Conservation (phyloP, 257 asterid genomes). For the Solanum clarkiae region DNA sequence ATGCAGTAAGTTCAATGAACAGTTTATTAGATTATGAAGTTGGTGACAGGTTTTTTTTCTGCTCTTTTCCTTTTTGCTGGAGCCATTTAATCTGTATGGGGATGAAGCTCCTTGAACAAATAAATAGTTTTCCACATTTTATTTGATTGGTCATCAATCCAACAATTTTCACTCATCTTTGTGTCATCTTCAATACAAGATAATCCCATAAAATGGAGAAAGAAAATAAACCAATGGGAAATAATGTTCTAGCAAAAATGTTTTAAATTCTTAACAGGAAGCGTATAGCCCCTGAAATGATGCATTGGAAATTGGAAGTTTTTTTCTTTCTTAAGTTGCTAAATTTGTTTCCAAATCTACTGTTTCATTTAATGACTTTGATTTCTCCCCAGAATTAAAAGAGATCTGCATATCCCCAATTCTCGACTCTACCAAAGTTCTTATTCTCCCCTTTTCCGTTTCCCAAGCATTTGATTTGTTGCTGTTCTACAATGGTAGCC, state of each 20-base stretch:
- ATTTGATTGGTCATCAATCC: not conserved
- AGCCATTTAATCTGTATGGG: not conserved
- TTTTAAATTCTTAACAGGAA: not conserved
- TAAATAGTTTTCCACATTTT: not conserved
- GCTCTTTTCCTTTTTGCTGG: not conserved
- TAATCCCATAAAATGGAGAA: not conserved
- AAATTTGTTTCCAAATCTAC: not conserved
- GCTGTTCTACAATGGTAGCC: not conserved
- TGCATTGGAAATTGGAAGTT: not conserved
- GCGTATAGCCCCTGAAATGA: not conserved
- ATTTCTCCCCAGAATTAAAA: not conserved
- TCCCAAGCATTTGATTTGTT: not conserved
- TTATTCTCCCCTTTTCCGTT: not conserved
- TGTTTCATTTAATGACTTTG: not conserved
- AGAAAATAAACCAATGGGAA: not conserved
- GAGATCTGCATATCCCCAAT: not conserved
- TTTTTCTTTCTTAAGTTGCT: not conserved
- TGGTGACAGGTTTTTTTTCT: not conserved
- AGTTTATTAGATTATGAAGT: not conserved
- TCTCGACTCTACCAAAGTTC: not conserved
- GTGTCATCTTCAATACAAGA: not conserved
- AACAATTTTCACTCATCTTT: not conserved
- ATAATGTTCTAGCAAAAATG: not conserved
- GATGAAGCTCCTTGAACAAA: not conserved
- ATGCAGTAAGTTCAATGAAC: conserved; percentile 59